Base-by-base conservation (phyloP, 2,329 filamentous ascomycete genomes). In the Fusarium sacchari region DNA sequence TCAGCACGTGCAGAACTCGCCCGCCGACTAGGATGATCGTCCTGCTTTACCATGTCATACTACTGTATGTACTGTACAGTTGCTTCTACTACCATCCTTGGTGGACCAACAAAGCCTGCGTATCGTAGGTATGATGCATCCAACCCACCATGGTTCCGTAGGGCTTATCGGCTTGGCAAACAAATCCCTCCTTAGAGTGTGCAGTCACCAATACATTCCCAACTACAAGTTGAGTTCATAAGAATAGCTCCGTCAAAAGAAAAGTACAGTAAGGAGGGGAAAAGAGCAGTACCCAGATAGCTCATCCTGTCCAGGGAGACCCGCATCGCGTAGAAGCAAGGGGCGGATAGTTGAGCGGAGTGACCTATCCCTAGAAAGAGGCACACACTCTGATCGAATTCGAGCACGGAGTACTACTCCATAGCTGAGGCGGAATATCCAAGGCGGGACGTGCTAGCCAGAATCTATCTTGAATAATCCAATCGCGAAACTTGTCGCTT, bases 311-410 rank as follows among this genome's bases (percentile, higher is more conserved):
- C 60, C 52, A 60, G 64, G 65, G 74, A 69, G 73, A 47, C 67
- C 69, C 60, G 69, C 73, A 60, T 64, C 63, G 53, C 61, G 55
- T 67, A 56, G 61, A 78, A 72, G 76, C 75, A 77, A 77, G 76
- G 76, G 75, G 57, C 61, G 43, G 37, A 60, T 62, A 67, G 63
- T 55, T 58, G 42, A 67, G 74, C 70, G 74, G 72, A 77, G 59
- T 42, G 49, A 49, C 59, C 73, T 68, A 77, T 76, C 57, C 67
- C 67, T 64, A 49, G 57, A 55, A 53, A 60, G 64, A 71, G 58
- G 71, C 49, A 66, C 58, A 72, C 39, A 66, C 32, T 59, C 46
- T 52, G 42, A 53, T 34, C 42, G 52, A 47, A 40, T 36, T 39
- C 56, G 52, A 56, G 52, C 50, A 57, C 55, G 57, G 43, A 55